A percentile compares a stretch with the other conserved stretches of the same genome.
These are phyloP conservation scores for Eutreptiella sp. DNA, from an alignment of 208 protist genomes.

Conservation along the genomic window DNA sequence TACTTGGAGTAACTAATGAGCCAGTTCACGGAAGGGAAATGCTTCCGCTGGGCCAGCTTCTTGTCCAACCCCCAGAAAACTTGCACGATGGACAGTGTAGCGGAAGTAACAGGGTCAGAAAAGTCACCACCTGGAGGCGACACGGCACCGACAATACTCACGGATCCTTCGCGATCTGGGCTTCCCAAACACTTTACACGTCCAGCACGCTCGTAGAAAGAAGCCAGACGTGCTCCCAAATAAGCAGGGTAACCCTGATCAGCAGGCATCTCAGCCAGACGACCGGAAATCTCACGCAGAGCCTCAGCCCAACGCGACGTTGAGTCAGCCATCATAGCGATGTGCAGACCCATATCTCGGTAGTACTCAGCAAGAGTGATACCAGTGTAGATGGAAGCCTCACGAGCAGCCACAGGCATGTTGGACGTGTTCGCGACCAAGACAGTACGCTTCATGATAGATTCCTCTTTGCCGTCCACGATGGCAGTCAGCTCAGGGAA, in stretches of 20 bases:
- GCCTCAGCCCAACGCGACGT: slow-evolving; percentile 99
- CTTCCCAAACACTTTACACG: slow-evolving; percentile 90
- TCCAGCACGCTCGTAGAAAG: slow-evolving; percentile 98
- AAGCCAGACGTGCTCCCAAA: slow-evolving; percentile 96
- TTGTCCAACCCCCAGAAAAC: slow-evolving; percentile 99
- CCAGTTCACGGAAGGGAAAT: slow-evolving; percentile 99
- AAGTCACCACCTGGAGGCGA: slow-evolving; percentile 99
- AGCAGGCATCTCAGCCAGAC: slow-evolving; percentile 99
- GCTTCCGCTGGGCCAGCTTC: slow-evolving; percentile 99
- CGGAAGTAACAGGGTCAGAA: slow-evolving; percentile 97
- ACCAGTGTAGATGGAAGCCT: slow-evolving; percentile 99
- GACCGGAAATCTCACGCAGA: slow-evolving; percentile 99
- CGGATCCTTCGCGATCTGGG: slow-evolving; percentile 91
- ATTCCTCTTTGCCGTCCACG: slow-evolving; percentile 88
- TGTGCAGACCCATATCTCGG: slow-evolving; percentile 99
- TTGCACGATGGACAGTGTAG: slow-evolving; percentile 98
- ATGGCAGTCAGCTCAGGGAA: slow-evolving; percentile 95
- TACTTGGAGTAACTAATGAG: slow-evolving; percentile 99
- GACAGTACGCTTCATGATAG: slow-evolving; percentile 99
- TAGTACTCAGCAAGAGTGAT: slow-evolving; percentile 99
- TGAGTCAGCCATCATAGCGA: slow-evolving; percentile 99
- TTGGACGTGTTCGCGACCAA: slow-evolving; percentile 99
- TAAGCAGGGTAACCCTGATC: slow-evolving; percentile 99
- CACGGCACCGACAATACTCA: slow-evolving; percentile 99
- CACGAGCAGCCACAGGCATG: slow-evolving; percentile 99